Conservation (phyloP, 805 yeast genomes). For the Monosporozyma siamensis region DNA sequence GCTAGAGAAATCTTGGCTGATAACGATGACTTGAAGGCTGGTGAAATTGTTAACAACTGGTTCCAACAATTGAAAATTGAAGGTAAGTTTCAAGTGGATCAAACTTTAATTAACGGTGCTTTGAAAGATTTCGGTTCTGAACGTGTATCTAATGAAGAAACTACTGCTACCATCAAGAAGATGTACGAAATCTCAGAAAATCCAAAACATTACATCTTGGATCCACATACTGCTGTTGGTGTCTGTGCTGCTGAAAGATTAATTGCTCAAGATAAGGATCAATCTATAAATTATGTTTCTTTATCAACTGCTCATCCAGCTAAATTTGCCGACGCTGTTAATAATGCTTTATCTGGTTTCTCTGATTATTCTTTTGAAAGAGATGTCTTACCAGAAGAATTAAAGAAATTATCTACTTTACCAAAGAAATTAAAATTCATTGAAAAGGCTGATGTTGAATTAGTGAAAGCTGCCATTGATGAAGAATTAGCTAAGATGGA, state of each 20-base stretch:
- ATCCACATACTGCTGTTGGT: conserved; percentile 97
- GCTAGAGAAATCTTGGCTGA: conserved; percentile 59
- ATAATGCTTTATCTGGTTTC: conserved; percentile 56
- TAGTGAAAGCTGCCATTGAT: conserved; percentile 65
- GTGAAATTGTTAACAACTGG: conserved; percentile 61
- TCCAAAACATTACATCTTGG: conserved; percentile 65
- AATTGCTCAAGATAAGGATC: conserved; percentile 39
- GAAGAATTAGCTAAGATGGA: conserved; percentile 53
- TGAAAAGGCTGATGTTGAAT: conserved; percentile 62
- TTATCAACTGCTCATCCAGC: conserved; percentile 99
- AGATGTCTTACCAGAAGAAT: conserved; percentile 83
- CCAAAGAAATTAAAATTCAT: conserved; percentile 67
- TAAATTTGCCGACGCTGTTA: conserved; percentile 93
- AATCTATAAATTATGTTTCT: conserved; percentile 48
- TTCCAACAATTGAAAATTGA: conserved; percentile 66
- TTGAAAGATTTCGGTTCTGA: conserved; percentile 63
- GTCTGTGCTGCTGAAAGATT: conserved; percentile 65
- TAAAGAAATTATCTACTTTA: conserved; percentile 58
- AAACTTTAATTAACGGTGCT: conserved; percentile 57
- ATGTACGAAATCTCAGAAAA: conserved; percentile 50
- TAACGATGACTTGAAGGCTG: conserved; percentile 59
- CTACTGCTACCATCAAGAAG: conserved; percentile 66
- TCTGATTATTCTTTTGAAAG: conserved; percentile 76
- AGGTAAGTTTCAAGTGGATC: conserved; percentile 69
- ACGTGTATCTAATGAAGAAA: conserved; percentile 69